Base-by-base conservation (phyloP, 495 filamentous ascomycete species). In the Bathelium albidoporum region DNA sequence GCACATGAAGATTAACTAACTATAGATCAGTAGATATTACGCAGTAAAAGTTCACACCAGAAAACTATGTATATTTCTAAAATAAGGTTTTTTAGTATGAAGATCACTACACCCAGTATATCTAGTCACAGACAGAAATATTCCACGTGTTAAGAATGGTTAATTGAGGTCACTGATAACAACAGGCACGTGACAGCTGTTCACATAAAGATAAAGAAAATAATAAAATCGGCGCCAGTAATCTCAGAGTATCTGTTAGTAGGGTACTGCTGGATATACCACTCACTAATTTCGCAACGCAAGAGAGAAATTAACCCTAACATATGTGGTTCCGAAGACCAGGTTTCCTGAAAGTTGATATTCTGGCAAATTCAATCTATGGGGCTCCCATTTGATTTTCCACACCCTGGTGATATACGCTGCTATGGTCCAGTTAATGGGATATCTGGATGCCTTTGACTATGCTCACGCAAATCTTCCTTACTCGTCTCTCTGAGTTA, bases 381-480 rank as follows among this genome's bases (percentile, higher is more conserved):
- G 62, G 52, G 53, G 62, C 53, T 64, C 62, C 52, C 62, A 64
- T 31, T 39, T 31, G 44, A 59, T 64, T 32, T 59, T 64, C 41
- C 62, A 64, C 62, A 31, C 59, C 53, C 53, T 59, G 18, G 53
- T 59, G 32, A 18, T 64, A 43, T 64, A 2, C 53, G 62, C 62
- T 31, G 61, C 61, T 58, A 31, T 63, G 18, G 49, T 63, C 22
- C 43, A 49, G 49, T 58, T 63, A 22, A 63, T 63, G 32, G 61
- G 61, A 28, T 63, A 63, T 58, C 49, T 63, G 61, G 61, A 63
- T 58, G 61, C 61, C 61, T 63, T 63, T 45, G 49, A 63, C 49
- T 73, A 71, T 71, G 69, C 67, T 67, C 67, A 71, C 65, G 53
- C 61, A 63, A 65, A 72, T 68, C 45, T 65, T 68, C 64, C 70